Evolutionary conservation across 2,329 filamentous ascomycete genomes (phyloP), one percentile per base, ranked within the genome.

Genomic region (Trichophyton mentagrophytes): DNA sequence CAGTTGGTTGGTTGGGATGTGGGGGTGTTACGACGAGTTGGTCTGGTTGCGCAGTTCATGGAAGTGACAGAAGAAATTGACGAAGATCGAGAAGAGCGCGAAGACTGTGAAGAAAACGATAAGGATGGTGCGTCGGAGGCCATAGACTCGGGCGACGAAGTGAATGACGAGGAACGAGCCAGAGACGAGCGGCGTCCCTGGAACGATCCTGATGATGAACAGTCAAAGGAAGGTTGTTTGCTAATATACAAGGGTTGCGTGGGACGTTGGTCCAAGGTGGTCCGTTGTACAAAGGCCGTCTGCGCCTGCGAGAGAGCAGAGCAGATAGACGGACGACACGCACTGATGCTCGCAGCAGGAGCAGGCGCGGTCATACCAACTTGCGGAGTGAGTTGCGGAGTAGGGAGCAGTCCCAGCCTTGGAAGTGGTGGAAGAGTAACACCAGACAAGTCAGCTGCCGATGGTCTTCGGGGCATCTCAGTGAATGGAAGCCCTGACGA

Each of bases 91-190:
- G 80, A 82, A 70, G 71, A 74, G 66, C 74, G 75, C 65, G 71
- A 53, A 17, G 79, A 81, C 8, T 30, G 58, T 2, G 61, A 62
- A 33, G 79, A 77, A 64, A 80, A 44, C 2, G 79, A 80, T 36
- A 82, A 74, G 13, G 78, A 78, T 40, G 80, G 82, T 60, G 77
- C 77, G 69, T 85, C 83, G 30, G 82, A 84, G 40, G 84, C 72
- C 79, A 85, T 82, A 38, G 83, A 85, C 64, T 85, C 82, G n/a
- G 83, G 83, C 49, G 79, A 82, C 7, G 78, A 80, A 20, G 71
- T 71, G 51, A 77, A 80, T 3, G 81, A 83, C 27, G 77, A 76
- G 22, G 79, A 79, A 60, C 75, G 79, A 61, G 77, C 76, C 64
- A 78, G 71, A 62, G 78, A 81, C 17, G 68, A 78, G 67, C 70